phyloP scores from a whole-genome alignment of 768 basidiomycete genomes.

The Termitomyces sp. region DNA sequence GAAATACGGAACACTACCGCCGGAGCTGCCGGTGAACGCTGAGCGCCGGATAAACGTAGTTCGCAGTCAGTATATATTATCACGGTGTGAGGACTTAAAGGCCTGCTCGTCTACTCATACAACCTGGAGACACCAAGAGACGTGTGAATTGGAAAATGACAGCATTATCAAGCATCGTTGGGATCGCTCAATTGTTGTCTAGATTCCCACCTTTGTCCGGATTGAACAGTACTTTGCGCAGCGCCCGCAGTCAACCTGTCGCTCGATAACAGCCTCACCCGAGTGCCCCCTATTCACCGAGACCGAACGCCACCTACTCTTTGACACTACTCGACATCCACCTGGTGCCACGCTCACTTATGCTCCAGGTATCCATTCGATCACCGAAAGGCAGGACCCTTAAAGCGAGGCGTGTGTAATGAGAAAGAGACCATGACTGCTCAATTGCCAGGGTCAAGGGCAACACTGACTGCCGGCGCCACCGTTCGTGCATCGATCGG shows the following conservation, averaged over 20 bases:
- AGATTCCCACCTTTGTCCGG: no score
- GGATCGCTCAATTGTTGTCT: not conserved
- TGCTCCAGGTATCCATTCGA: not conserved
- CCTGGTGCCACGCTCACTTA: not conserved
- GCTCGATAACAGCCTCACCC: not conserved
- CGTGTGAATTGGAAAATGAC: no score
- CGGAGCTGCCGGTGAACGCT: no score
- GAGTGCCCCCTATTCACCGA: no score
- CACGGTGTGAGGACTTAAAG: no score
- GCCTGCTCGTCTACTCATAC: no score
- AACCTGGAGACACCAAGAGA: no score
- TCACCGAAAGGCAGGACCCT: not conserved
- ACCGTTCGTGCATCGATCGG: not conserved
- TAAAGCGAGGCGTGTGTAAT: not conserved
- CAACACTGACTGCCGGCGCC: not conserved
- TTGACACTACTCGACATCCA: no score
- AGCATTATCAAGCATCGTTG: not conserved
- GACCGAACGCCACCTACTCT: not conserved
- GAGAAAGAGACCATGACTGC: not conserved
- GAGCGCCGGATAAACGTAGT: not conserved
- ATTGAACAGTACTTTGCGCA: not conserved
- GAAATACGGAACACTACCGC: not conserved
- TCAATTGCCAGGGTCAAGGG: not conserved
- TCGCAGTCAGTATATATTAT: not conserved
- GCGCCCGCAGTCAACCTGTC: no score